Conservation (phyloP, 1,284 basidiomycete genomes). For the Leccinum ponderosum region DNA sequence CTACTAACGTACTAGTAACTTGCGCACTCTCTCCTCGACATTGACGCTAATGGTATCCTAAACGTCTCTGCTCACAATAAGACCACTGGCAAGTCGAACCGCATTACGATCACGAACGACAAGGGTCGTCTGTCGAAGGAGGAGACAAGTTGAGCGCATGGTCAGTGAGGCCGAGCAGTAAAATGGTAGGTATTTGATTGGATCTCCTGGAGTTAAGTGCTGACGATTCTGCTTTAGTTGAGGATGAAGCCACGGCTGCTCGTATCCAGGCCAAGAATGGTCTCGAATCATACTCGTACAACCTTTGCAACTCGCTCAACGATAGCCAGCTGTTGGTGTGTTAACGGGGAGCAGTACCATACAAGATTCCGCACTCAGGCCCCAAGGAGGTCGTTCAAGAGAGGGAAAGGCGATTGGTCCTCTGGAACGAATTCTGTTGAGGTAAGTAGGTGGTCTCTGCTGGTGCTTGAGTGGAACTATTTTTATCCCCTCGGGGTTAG, state of each 20-base stretch:
- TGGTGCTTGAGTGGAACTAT: too few relatives aligned
- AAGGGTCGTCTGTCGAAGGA: conserved; percentile 98
- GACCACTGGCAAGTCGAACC: conserved; percentile 95
- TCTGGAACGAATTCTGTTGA: too few relatives aligned
- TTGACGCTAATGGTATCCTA: conserved; percentile 97
- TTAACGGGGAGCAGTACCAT: too few relatives aligned
- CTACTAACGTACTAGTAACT: too few relatives aligned
- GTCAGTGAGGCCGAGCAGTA: conserved; percentile 92
- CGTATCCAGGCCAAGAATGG: conserved; percentile 88
- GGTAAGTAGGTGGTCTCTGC: too few relatives aligned
- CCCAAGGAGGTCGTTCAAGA: too few relatives aligned
- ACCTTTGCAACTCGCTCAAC: conserved; percentile 88
- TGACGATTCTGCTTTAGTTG: conserved; percentile 45
- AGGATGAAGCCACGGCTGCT: conserved; percentile 80
- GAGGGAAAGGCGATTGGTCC: too few relatives aligned
- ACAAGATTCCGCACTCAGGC: too few relatives aligned
- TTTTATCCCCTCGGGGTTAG: too few relatives aligned
- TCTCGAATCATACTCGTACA: conserved; percentile 95
- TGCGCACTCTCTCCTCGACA: conserved; percentile 58
- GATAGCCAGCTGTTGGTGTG: conserved; percentile 68
- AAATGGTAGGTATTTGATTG: conserved; percentile 53
- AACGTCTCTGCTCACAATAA: conserved; percentile 97
- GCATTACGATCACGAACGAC: conserved; percentile 98
- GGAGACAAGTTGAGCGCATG: conserved; percentile 93
- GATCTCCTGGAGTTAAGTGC: neutral